Conservation (phyloP, 225 moss, liverwort and hornwort species). For the Antitrichia curtipendula region DNA sequence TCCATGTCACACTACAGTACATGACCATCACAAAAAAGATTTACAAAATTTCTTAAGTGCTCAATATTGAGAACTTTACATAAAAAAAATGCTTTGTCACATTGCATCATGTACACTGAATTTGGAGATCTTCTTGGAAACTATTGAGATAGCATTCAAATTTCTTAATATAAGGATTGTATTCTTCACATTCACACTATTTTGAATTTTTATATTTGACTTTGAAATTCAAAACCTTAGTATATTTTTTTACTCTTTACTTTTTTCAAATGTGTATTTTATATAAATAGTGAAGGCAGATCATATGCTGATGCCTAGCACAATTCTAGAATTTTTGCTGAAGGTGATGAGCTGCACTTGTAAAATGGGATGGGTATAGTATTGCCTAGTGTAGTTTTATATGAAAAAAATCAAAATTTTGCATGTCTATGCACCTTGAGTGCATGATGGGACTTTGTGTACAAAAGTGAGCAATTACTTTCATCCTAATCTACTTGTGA, state of each 20-base stretch:
- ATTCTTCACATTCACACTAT: neutral
- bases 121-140: neutral
- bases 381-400: neutral
- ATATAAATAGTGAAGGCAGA: neutral
- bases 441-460: neutral
- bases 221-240: neutral
- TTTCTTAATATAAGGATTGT: neutral
- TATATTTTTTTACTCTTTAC: neutral
- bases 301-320: neutral
- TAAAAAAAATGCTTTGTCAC: neutral
- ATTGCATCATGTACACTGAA: neutral
- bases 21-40: neutral
- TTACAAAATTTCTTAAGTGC: fast-evolving
- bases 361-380: neutral
- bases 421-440: neutral
- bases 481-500: neutral
- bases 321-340: neutral
- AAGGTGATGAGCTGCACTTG: fast-evolving
- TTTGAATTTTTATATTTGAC: neutral
- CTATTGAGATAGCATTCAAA: neutral
- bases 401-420: neutral
- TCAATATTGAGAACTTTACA: neutral
- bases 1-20: too few relatives aligned
- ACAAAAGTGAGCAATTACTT: fast-evolving
- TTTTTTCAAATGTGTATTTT: neutral